Conservation (phyloP, 2,329 filamentous ascomycete species). For the Trichophyton simii region DNA sequence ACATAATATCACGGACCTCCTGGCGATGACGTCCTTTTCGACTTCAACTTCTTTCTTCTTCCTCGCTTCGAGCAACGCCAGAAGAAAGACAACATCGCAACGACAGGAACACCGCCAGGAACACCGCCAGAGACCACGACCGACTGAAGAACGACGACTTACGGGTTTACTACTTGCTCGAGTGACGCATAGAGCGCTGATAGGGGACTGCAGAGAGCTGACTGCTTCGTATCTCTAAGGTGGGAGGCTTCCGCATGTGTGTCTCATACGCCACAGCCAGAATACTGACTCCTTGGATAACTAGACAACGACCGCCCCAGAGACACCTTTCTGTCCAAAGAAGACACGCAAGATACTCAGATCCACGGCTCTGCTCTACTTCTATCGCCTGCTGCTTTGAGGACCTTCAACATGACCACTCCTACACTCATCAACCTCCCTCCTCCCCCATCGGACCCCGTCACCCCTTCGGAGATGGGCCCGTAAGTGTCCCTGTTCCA, state of each 20-base stretch:
- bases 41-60: neutral
- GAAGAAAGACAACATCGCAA: no score
- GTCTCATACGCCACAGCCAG: neutral
- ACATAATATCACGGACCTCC: neutral
- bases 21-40: neutral
- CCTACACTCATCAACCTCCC: constrained; percentile 75
- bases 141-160: neutral
- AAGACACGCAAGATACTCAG: neutral
- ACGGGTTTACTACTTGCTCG: neutral
- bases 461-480: constrained; percentile 71
- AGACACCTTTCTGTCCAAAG: neutral
- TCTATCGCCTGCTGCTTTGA: neutral
- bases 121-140: neutral
- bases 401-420: constrained; percentile 37
- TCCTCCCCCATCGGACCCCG: constrained; percentile 65
- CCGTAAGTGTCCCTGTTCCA: constrained; percentile 50
- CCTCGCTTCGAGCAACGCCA: neutral
- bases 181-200: neutral
- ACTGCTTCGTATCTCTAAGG: neutral
- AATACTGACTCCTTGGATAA: neutral
- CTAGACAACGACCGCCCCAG: neutral
- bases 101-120: neutral
- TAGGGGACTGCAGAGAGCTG: neutral
- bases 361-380: neutral
- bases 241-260: neutral